phyloP scores from a whole-genome alignment of 2,329 filamentous ascomycete genomes.

The Ustulina deusta region DNA sequence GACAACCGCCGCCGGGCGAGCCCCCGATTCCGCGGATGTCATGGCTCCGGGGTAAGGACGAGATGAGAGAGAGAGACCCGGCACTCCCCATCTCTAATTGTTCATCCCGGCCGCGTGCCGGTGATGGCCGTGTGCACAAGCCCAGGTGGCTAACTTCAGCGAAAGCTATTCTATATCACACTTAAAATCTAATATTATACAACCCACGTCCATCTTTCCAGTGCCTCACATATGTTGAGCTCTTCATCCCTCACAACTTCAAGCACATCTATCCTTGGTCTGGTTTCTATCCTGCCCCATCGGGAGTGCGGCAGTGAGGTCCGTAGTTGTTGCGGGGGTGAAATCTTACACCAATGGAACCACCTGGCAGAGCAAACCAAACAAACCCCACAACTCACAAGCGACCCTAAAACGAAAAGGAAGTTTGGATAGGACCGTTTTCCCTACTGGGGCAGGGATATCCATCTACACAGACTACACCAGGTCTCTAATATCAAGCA shows the following conservation, averaged over 20 bases:
- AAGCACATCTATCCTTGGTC: neutral
- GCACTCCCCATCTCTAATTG: neutral
- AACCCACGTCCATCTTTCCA: neutral
- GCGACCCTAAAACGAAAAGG: neutral
- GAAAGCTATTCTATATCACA: neutral
- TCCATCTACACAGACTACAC: neutral
- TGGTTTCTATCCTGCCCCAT: conserved; percentile 14
- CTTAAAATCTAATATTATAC: neutral
- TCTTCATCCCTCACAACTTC: neutral
- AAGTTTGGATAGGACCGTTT: neutral
- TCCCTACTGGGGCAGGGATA: neutral
- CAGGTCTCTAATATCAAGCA: no score
- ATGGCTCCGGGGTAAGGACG: conserved; percentile 22
- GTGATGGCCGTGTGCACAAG: neutral
- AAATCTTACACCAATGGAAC: conserved; percentile 30
- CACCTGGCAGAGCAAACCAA: neutral
- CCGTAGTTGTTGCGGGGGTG: conserved; percentile 12
- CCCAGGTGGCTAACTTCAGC: neutral
- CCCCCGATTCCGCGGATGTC: conserved; percentile 24
- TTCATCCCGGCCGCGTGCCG: conserved; percentile 3
- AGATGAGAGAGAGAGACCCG: conserved; percentile 6
- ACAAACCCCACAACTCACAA: neutral
- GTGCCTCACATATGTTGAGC: neutral
- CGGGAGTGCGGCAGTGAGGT: conserved; percentile 28
- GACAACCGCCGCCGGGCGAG: neutral